Base-by-base conservation (phyloP, 169 alveolate genomes). In the Eimeria maxima region DNA sequence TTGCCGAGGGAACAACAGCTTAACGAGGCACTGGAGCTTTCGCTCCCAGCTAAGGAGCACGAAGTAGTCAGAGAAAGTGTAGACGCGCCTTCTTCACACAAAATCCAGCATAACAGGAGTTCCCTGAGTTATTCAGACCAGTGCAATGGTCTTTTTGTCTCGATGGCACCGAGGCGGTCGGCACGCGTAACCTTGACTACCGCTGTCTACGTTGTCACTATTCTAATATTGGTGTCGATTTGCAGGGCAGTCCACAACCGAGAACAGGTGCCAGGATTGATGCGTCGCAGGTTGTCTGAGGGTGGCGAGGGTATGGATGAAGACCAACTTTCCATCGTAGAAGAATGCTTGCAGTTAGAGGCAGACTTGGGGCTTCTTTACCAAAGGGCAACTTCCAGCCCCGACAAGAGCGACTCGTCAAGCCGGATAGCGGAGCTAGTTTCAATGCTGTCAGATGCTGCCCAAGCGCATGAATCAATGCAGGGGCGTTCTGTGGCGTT, bases 401-500 rank as follows among this genome's bases (percentile, higher is more conserved):
- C 38, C 42, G 33, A 76, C 42, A 16, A 44, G 10, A 22, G 22
- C 14, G 87, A 42, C 24, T 10, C 87, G 38, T 44, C 60, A 22
- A 45, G 44, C 16, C 20, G 38, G 87, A 76, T 44, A 76, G 63
- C 63, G 42, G 60, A 45, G 14, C 87, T 76, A 29, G 87, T 44
- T 57, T 76, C 87, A 20, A 76, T 44, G 42, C 13, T 76, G 45
- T 22, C 42, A 20, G 87, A 76, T 20, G 87, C 87, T 38, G 57
- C 87, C 13, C 22, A 57, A 42, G 33, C 87, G 42, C 60, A 44
- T 76, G 42, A 44, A 76, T 24, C 63, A 4, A 24, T 44, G 44
- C 29, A 18, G 65, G 87, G 63, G 55, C 0, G 55, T 42, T 20
- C 60, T 22, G 55, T 8, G 63, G 47, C 60, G 87, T 18, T 20